Conservation (phyloP, 2,329 filamentous ascomycete genomes). For the Fusarium secorum region DNA sequence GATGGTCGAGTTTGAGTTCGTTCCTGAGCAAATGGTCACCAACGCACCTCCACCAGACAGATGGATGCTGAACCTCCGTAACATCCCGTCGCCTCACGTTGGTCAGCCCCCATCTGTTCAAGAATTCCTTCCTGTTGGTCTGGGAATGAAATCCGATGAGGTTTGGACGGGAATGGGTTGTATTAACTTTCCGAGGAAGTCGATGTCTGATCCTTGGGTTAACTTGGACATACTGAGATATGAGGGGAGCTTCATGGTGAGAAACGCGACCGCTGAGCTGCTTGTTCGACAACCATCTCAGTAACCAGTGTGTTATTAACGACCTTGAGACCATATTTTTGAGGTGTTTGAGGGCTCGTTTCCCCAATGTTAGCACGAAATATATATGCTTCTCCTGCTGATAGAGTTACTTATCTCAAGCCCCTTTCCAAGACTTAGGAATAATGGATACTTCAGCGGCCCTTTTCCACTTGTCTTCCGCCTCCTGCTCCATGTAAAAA, state of each 20-base stretch:
- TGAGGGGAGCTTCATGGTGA: neutral
- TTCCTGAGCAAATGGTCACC: neutral
- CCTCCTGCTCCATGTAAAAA: too few relatives aligned
- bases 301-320: fast-evolving
- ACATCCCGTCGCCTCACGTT: neutral
- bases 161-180: neutral
- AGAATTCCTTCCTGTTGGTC: neutral
- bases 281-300: neutral
- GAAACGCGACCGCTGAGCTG: neutral
- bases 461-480: neutral
- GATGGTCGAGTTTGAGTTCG: neutral
- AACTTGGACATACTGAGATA: neutral
- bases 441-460: fast-evolving
- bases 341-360: fast-evolving
- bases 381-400: fast-evolving
- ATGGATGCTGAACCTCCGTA: neutral
- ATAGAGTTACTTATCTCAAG: neutral
- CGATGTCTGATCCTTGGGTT: neutral
- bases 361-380: fast-evolving
- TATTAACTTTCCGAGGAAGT: neutral
- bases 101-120: neutral
- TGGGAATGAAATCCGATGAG: neutral
- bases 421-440: neutral
- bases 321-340: fast-evolving
- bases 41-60: fast-evolving